Conservation (phyloP, 495 filamentous ascomycete genomes). For the Neurospora discreta region DNA sequence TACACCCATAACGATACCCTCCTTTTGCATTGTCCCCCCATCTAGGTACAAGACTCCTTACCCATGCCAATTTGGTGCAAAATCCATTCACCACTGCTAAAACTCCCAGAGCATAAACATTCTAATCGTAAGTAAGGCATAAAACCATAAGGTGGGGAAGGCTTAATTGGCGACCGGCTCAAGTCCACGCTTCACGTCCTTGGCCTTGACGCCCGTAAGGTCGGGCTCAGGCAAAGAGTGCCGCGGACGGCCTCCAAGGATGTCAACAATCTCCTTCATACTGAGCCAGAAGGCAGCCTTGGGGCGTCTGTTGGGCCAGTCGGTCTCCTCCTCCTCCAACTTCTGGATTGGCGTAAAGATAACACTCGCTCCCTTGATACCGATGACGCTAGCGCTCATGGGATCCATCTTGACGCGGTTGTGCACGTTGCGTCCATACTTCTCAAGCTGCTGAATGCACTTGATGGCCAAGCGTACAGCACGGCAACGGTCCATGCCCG, state of each 20-base stretch:
- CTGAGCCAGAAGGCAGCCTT: conserved; percentile 77
- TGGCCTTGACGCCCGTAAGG: conserved; percentile 37
- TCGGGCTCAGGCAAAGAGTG: conserved; percentile 32
- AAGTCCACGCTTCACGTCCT: conserved; percentile 41
- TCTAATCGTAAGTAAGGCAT: not conserved
- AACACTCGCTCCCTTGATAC: conserved; percentile 80
- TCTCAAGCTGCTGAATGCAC: conserved; percentile 81
- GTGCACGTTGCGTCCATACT: conserved; percentile 52
- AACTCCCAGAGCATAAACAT: not conserved
- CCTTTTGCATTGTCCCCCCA: not conserved
- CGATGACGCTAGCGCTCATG: conserved; percentile 69
- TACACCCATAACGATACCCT: not conserved
- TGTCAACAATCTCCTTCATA: conserved; percentile 73
- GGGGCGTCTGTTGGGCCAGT: conserved; percentile 83
- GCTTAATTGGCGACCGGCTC: not conserved
- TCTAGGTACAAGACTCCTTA: not conserved
- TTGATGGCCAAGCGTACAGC: conserved; percentile 86
- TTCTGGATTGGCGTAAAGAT: conserved; percentile 69
- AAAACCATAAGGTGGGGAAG: not conserved
- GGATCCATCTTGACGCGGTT: conserved; percentile 60
- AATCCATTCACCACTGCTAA: not conserved
- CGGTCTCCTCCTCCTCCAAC: conserved; percentile 74
- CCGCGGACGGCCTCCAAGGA: conserved; percentile 59
- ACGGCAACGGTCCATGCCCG: conserved; percentile 89
- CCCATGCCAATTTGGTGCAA: not conserved